Base-by-base conservation (phyloP, 257 asterid species). In the Nemophila menziesii region DNA sequence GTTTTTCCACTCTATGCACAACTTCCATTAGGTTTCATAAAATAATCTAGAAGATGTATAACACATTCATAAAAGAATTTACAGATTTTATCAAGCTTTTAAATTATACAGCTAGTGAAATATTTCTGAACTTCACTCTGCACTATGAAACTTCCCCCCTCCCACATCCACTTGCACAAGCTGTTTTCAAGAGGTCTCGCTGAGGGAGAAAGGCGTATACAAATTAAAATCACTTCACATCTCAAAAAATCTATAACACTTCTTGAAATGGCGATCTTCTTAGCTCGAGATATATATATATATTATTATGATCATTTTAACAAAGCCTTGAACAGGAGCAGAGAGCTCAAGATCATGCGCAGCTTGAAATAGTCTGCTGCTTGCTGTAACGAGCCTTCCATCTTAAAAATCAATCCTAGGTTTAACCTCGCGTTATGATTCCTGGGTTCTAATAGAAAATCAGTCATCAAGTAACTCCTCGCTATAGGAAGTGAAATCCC, bases 311-410 rank as follows among this genome's bases (percentile, higher is more conserved):
- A 26, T 29, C 2, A 29, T 43, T 71, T 43, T 44, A 18, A 42
- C 62, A 49, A 71, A 86, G 68, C 68, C 52, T 33, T 64, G 82
- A 39, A 80, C 74, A 9, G 95, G 93, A 8, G 92, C 78, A 20
- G 93, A 80, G 40, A 75, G 76, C 69, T 83, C 55, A 39, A 87
- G 93, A 70, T 83, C 93, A 5, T 83, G 86, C 0, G 95, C 89
- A 13, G 97, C 97, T 62, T 87, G 95, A 87, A 87, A 33, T 84
- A 72, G 15, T 87, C 95, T 0, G 83, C 93, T 5, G 97, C 97
- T 66, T 71, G 83, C 50, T 71, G 71, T 33, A 61, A 24, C 22
- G 57, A 69, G 4, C 96, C 94, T 71, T 83, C 95, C 60, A 33
- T 69, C 63, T 73, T 80, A 23, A 76, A 71, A 3, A 79, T 37